Evolutionary conservation across 2,329 filamentous ascomycete genomes (phyloP), one percentile per base, ranked within the genome.

Genomic region (Colletotrichum abscissum): DNA sequence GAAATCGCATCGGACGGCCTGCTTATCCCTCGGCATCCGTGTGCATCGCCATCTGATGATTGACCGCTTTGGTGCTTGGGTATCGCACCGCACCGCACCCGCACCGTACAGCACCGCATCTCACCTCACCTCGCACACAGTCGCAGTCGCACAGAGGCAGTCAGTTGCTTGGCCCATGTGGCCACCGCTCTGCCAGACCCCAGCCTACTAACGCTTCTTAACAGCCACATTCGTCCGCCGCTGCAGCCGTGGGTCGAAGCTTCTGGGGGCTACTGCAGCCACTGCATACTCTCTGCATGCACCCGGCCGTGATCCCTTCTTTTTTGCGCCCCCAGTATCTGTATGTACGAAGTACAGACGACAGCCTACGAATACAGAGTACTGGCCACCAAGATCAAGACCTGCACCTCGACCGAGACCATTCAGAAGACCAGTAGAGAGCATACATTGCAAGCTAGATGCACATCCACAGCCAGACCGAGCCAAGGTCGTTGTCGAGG

Each of bases 161-260:
- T 49, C 42, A 49, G 19, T 49, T 49, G 68, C 49, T 22, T 62
- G 67, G 60, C 60, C 71, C 67, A 73, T 73, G 71, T 73, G 71
- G 60, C 55, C 67, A 55, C 70, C 33, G 46, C 28, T 42, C 66
- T 56, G 46, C 60, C 35, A 60, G 62, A 70, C 49, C 49, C 69
- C 11, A 57, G 63, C 35, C 26, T 54, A 67, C 35, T 24, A 38
- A 69, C 65, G 58, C 65, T 73, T 73, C 33, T 63, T 57, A 72
- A 57, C 63, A 72, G 69, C 72, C 72, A 56, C 58, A 63, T 74
- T 74, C 68, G 72, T 63, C 59, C 68, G 63, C 57, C 57, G 63
- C 69, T 74, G 72, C 72, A 74, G 72, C 72, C 57, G 57, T 63
- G 63, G 68, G 58, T 66, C 63, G 59, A 72, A 74, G 72, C 68